Evolutionary conservation across 106 monocot genomes (phyloP), one percentile per base, ranked within the genome.

Genomic region (Triglochin maritima): DNA sequence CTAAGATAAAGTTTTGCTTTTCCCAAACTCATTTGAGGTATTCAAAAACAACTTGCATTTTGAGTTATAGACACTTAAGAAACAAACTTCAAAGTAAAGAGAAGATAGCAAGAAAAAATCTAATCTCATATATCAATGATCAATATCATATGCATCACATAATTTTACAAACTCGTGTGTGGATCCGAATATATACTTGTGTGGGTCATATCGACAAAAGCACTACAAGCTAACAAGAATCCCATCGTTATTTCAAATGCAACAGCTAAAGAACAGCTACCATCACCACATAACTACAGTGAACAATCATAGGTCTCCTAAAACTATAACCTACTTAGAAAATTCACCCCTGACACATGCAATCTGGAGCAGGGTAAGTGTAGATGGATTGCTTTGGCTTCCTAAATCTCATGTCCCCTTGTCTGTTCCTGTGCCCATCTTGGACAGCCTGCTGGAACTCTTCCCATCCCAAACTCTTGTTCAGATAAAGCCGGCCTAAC

Each of bases 331-430:
- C 29, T 29, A 1, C 29, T 29, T 29, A 29, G 14, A 57, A 57
- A 10, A 57, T 4, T 62, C 43, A 62, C 9, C 3, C 65, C 67
- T 73, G 72, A 14, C 89, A 83, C 89, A 89, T 85, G 76, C 85
- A 89, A 71, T 89, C 89, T 0, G 89, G 83, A 56, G 80, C 82
- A n/a, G 89, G 89, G 51, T 89, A 85, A 54, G 89, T 89, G 62
- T 81, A 85, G 10, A 89, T 83, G 42, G 85, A 89, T 61, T 89
- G 89, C 65, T 74, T 83, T 13, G 77, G 71, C 67, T 85, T 85
- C 71, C 83, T 80, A 70, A 83, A 45, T 16, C 85, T 52, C 5
- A 85, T 77, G 56, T 81, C 82, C 16, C 85, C 89, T 59, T 82
- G 79, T 49, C 89, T 80, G 16, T 63, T 71, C 63, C 63, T 75